Base-by-base conservation (phyloP, 2,329 filamentous ascomycete species). In the Penicillium sp. region DNA sequence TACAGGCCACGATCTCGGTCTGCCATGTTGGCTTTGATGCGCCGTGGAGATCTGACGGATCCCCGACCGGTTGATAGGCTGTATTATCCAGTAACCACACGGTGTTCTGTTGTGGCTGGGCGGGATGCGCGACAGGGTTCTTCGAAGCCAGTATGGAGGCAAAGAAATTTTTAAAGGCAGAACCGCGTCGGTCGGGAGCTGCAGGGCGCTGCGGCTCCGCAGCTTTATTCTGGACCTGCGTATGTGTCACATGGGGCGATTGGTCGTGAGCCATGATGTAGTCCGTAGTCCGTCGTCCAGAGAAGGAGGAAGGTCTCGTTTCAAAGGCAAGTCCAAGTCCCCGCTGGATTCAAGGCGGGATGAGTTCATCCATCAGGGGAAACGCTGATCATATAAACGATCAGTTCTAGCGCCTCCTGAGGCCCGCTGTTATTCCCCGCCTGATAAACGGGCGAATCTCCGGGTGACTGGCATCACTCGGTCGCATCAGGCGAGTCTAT, bases 61-160 rank as follows among this genome's bases (percentile, higher is more conserved):
- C 42, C 55, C 59, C 57, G 36, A 57, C 34, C 15, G 61, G 53
- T 43, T 78, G 77, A 60, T 83, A 90, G 3, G 88, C 89, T 2
- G 85, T 90, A 56, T 92, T 95, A 68, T 96, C 88, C 32, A 95
- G 71, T 6, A 95, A 70, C 90, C 90, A 95, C 27, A 95, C 80
- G 10, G 77, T 79, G 60, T 95, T 84, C 33, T 71, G 62, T n/a
- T 76, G 66, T 11, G 72, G 70, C 37, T 79, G 74, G 31, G 86
- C 75, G 22, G 72, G 67, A 30, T 74, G 74, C 1, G 75, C 71
- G 9, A 81, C 66, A 1, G 82, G 80, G 54, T 80, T 82, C 33
- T 59, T 56, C 31, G 53, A 48, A 16, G 63, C 62, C 15, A 70
- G 52, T 12, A 64, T 46, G 12, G 61, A 63, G 9, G 51, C 44